These are phyloP conservation scores for Jacaranda mimosifolia DNA, from an alignment of 257 asterid species.

Conservation along the genomic window DNA sequence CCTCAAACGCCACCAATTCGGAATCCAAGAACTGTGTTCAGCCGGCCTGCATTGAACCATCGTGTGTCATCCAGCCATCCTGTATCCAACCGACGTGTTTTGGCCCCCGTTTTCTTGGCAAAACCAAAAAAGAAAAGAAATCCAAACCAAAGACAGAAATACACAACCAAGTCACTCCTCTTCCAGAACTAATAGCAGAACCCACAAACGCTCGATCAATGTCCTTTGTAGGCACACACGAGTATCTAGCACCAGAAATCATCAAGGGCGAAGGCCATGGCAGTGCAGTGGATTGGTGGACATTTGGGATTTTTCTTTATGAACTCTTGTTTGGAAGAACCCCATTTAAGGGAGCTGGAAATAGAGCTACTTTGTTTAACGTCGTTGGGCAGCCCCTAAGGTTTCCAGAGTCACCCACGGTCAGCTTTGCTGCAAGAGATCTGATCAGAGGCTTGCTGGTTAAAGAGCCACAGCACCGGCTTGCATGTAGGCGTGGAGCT, in stretches of 20 bases:
- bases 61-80: slow-evolving; percentile 57
- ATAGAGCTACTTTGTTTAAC: slow-evolving; percentile 61
- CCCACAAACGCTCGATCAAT: slow-evolving; percentile 67
- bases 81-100: slow-evolving; percentile 68
- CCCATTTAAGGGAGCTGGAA: slow-evolving; percentile 65
- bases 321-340: slow-evolving; percentile 67
- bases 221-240: slow-evolving; percentile 72
- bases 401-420: slow-evolving; percentile 60
- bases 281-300: slow-evolving; percentile 77
- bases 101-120: slow-evolving; percentile 55
- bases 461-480: slow-evolving; percentile 71
- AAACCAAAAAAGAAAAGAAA: slow-evolving; percentile 55
- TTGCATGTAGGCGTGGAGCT: slow-evolving; percentile 68
- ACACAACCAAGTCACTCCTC: slow-evolving; percentile 49
- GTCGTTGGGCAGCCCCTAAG: slow-evolving; percentile 67
- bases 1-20: slow-evolving; percentile 46
- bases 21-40: slow-evolving; percentile 58
- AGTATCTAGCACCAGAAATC: slow-evolving; percentile 65
- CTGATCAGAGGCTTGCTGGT: slow-evolving; percentile 66
- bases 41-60: slow-evolving; percentile 62
- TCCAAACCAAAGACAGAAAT: slow-evolving; percentile 44
- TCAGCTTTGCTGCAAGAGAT: slow-evolving; percentile 66
- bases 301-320: slow-evolving; percentile 58
- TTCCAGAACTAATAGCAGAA: slow-evolving; percentile 68
- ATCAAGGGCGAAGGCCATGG: slow-evolving; percentile 73